Conservation (phyloP, 495 filamentous ascomycete genomes). For the Xylaria scruposa region DNA sequence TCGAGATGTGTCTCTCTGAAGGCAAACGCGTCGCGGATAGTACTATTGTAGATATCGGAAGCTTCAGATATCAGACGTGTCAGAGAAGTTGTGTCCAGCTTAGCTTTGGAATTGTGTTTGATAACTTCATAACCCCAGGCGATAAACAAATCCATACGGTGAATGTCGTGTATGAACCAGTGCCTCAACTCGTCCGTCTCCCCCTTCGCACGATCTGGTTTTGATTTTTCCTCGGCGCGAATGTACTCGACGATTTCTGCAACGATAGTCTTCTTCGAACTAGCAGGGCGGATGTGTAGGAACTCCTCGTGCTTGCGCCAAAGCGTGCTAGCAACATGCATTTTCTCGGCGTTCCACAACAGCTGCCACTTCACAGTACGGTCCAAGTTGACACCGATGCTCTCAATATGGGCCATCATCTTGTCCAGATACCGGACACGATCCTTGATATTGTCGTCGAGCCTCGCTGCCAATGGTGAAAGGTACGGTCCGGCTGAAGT, state of each 20-base stretch:
- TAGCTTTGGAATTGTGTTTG: slow-evolving; percentile 66
- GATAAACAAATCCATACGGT: slow-evolving; percentile 73
- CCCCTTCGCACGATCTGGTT: slow-evolving; percentile 59
- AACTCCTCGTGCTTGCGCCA: slow-evolving; percentile 78
- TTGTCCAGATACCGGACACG: slow-evolving; percentile 72
- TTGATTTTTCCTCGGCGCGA: slow-evolving; percentile 71
- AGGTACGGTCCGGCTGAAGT: slow-evolving; percentile 76
- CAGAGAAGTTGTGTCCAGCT: slow-evolving; percentile 54
- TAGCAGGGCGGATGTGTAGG: slow-evolving; percentile 49
- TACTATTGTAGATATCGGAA: slow-evolving; percentile 74
- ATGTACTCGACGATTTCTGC: slow-evolving; percentile 72
- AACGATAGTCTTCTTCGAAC: slow-evolving; percentile 63
- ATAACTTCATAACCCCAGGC: slow-evolving; percentile 77
- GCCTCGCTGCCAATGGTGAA: slow-evolving; percentile 69
- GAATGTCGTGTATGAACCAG: slow-evolving; percentile 82
- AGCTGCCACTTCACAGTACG: slow-evolving; percentile 75
- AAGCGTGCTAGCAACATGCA: slow-evolving; percentile 79
- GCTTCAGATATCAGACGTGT: slow-evolving; percentile 71
- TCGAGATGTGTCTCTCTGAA: slow-evolving; percentile 73
- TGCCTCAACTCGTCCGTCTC: slow-evolving; percentile 77
- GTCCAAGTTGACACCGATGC: slow-evolving; percentile 60
- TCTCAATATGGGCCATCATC: slow-evolving; percentile 70
- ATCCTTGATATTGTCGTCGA: slow-evolving; percentile 79
- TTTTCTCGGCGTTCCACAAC: slow-evolving; percentile 88
- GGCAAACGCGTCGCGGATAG: slow-evolving; percentile 72